Evolutionary conservation across 140 eudicot genomes (phyloP).

Genomic region (Cichorium intybus): DNA sequence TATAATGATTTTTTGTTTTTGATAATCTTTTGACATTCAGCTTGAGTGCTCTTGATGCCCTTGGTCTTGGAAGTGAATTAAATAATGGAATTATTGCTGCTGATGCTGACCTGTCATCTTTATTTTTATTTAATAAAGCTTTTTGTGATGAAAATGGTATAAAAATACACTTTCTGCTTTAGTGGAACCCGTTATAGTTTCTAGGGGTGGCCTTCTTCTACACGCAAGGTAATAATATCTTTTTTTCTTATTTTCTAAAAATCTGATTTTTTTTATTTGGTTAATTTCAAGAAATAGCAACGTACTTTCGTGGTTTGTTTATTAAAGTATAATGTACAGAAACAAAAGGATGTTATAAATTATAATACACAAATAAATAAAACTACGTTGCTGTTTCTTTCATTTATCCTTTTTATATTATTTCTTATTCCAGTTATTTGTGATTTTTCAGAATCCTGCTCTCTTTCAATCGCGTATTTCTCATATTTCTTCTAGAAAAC

Average conservation of each 20-base stretch:
- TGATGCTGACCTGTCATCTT: conserved; percentile 30
- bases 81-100: conserved; percentile 33
- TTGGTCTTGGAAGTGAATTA: conserved; percentile 29
- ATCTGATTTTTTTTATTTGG: neutral
- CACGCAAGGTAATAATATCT: conserved; percentile 23
- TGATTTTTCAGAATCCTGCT: conserved; percentile 29
- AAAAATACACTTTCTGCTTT: conserved; percentile 24
- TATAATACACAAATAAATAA: too few relatives aligned
- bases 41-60: conserved; percentile 20
- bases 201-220: conserved; percentile 38
- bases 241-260: neutral
- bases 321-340: too few relatives aligned
- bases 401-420: too few relatives aligned
- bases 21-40: conserved; percentile 21
- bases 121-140: conserved; percentile 33
- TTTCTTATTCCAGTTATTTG: neutral
- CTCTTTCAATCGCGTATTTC: conserved; percentile 19
- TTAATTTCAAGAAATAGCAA: neutral
- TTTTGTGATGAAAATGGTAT: conserved; percentile 23
- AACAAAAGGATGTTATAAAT: too few relatives aligned
- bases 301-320: too few relatives aligned
- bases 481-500: conserved; percentile 32
- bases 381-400: too few relatives aligned
- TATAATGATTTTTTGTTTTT: neutral
- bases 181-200: conserved; percentile 28